Evolutionary conservation across 768 basidiomycete genomes (phyloP).

Genomic region (Phanerodontia chrysosporium): DNA sequence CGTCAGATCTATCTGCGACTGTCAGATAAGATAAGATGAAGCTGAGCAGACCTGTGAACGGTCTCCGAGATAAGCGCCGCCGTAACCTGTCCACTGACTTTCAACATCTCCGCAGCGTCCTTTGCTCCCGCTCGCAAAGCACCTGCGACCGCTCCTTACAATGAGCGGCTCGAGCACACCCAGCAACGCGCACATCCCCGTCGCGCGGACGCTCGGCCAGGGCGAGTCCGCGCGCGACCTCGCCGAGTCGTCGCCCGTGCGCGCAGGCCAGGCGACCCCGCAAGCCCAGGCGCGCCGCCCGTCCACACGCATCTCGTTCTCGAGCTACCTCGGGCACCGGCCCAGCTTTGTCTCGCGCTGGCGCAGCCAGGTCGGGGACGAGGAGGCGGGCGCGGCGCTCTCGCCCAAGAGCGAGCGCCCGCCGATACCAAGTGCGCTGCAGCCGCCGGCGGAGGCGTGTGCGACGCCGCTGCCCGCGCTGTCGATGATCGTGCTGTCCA

Average conservation of each 20-base stretch:
- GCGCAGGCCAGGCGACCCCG: neutral
- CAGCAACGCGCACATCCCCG: neutral
- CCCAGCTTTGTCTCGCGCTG: constrained; percentile 22
- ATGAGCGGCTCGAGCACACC: neutral
- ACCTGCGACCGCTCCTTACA: neutral
- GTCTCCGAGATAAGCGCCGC: neutral
- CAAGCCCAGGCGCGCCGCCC: neutral
- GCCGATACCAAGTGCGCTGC: constrained; percentile 74
- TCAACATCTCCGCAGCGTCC: neutral
- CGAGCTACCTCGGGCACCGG: constrained; percentile 15
- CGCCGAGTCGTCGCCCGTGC: neutral
- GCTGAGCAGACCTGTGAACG: neutral
- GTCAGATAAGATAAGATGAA: neutral
- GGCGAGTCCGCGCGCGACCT: neutral
- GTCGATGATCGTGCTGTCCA: constrained; percentile 90
- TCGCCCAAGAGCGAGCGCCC: constrained; percentile 42
- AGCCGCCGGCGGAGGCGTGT: constrained; percentile 55
- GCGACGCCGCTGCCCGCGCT: constrained; percentile 80
- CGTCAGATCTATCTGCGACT: too few relatives aligned
- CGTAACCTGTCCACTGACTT: neutral
- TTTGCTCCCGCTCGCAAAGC: neutral
- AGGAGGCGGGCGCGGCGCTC: constrained; percentile 15
- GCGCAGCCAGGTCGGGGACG: constrained; percentile 15
- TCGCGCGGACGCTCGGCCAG: neutral
- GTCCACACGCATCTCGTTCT: constrained; percentile 24